Evolutionary conservation across 108 stramenopile species (phyloP).

Genomic region (Stephanodiscus minutulus): DNA sequence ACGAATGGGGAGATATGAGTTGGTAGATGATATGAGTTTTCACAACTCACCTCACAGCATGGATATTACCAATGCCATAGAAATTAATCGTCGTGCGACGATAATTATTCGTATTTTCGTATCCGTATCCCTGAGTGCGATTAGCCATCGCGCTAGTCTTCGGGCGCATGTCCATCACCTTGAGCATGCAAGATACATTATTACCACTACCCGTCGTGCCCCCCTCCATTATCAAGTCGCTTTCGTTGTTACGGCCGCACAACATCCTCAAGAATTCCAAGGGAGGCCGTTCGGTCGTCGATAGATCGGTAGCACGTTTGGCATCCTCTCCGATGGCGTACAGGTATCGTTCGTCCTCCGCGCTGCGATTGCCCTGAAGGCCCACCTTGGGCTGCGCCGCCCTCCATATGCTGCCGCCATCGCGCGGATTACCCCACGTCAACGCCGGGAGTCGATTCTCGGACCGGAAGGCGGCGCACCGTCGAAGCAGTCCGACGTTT

Average conservation of each 20-base stretch:
- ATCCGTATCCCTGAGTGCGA: constrained; percentile 88
- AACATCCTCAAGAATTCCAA: constrained; percentile 56
- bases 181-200: constrained; percentile 57
- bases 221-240: constrained; percentile 53
- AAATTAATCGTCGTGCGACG: constrained; percentile 75
- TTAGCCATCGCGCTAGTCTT: constrained; percentile 88
- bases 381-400: constrained; percentile 97
- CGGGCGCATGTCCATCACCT: constrained; percentile 90
- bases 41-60: constrained; percentile 60
- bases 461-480: constrained; percentile 82
- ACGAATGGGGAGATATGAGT: not conserved
- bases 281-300: constrained; percentile 11
- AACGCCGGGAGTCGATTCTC: constrained; percentile 90
- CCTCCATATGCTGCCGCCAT: constrained; percentile 92
- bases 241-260: constrained; percentile 53
- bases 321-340: constrained; percentile 77
- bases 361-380: constrained; percentile 85
- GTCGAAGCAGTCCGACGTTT: constrained; percentile 62
- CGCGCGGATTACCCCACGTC: constrained; percentile 76
- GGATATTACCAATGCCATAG: constrained; percentile 89
- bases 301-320: constrained; percentile 51
- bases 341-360: constrained; percentile 84
- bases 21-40: not conserved
- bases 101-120: constrained; percentile 90
- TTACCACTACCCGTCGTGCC: not conserved